Evolutionary conservation across 1,284 basidiomycete genomes (phyloP).

Genomic region (Trichosporon asahii): DNA sequence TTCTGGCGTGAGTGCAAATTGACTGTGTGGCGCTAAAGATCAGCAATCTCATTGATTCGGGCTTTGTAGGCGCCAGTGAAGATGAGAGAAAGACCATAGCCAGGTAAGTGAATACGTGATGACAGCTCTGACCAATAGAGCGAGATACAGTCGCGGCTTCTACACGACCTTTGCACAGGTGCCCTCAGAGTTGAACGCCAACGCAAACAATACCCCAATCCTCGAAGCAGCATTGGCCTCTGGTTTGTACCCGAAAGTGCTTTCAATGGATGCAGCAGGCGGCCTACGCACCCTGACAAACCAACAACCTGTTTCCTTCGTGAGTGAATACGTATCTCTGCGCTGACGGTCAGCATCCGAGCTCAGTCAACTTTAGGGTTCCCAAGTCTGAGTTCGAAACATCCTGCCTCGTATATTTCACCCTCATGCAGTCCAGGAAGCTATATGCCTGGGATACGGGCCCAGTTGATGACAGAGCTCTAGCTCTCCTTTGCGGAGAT

Average conservation of each 20-base stretch:
- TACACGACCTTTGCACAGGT: constrained; percentile 71
- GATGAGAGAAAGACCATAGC: constrained; percentile 68
- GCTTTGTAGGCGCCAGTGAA: constrained; percentile 71
- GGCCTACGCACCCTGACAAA: constrained; percentile 82
- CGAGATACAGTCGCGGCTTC: constrained; percentile 66
- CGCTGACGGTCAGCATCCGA: constrained; percentile 95
- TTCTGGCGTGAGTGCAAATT: constrained; percentile 66
- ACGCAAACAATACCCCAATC: constrained; percentile 62
- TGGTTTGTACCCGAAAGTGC: constrained; percentile 83
- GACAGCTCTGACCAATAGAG: constrained; percentile 52
- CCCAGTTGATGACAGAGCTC: constrained; percentile 76
- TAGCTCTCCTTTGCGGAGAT: constrained; percentile 87
- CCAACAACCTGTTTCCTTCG: constrained; percentile 63
- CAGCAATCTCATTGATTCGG: constrained; percentile 72
- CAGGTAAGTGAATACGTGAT: constrained; percentile 57
- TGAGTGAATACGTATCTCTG: constrained; percentile 24
- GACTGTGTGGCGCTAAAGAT: background rate
- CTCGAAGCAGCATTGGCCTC: constrained; percentile 79
- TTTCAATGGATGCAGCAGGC: constrained; percentile 62
- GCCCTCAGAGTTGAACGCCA: constrained; percentile 68
- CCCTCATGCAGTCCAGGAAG: constrained; percentile 62
- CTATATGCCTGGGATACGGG: constrained; percentile 97
- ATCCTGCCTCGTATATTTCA: constrained; percentile 80
- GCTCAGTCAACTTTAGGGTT: constrained; percentile 76
- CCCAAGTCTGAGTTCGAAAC: constrained; percentile 67